Percentiles rank a stretch among this genome's conserved stretches.
Evolutionary conservation across 2,329 filamentous ascomycete species (phyloP).

Genomic region (Colletotrichum musae): DNA sequence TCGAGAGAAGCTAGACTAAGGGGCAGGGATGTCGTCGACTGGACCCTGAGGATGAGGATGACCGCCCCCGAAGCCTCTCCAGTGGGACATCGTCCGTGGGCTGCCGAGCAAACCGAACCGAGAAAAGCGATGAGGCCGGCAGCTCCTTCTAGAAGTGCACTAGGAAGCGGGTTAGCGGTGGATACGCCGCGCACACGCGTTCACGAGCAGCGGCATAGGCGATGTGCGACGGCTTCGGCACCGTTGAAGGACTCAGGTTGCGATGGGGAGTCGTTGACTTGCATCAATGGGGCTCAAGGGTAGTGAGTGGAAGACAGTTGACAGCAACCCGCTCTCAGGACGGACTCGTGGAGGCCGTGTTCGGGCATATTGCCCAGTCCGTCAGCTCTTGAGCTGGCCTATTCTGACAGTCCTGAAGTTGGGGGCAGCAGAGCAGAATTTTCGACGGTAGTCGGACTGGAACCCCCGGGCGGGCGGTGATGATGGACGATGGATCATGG

Average conservation of each 20-base stretch:
- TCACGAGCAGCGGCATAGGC: not conserved
- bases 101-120: slow-evolving; percentile 34
- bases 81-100: slow-evolving; percentile 22
- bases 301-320: not conserved
- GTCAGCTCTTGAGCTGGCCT: slow-evolving; percentile 1
- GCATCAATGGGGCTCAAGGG: not conserved
- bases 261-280: not conserved
- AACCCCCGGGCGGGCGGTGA: slow-evolving; percentile 21
- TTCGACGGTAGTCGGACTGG: slow-evolving; percentile 9
- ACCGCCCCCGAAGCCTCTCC: slow-evolving; percentile 24
- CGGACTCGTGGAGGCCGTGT: slow-evolving; percentile 5
- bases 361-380: slow-evolving; percentile 1
- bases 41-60: slow-evolving; percentile 25
- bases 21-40: slow-evolving; percentile 15
- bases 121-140: slow-evolving; percentile 10
- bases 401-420: not conserved
- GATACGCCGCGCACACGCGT: slow-evolving; percentile 1
- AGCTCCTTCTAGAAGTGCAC: slow-evolving; percentile 27
- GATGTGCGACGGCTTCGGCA: not conserved
- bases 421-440: not conserved
- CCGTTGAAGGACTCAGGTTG: not conserved
- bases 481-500: slow-evolving; percentile 11
- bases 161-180: slow-evolving; percentile 12
- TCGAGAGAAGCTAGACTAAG: slow-evolving; percentile 2
- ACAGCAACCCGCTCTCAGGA: too few species aligned